phyloP scores from a whole-genome alignment of 257 asterid genomes.

The Solanum chiquidenum region DNA sequence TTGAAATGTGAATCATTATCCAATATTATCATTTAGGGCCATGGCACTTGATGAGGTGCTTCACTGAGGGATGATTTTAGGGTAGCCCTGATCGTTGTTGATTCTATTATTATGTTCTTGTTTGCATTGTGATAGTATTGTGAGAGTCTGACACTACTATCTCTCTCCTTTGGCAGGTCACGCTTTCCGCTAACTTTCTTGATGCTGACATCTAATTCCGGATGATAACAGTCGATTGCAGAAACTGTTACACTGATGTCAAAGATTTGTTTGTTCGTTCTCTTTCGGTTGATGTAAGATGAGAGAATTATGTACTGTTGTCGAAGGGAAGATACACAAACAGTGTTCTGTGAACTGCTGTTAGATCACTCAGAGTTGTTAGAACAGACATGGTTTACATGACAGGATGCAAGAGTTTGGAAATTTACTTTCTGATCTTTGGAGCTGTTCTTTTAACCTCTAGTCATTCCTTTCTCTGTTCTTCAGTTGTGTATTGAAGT shows the following conservation, averaged over 20 bases:
- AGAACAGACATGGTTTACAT: neutral
- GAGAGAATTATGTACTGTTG: neutral
- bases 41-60: neutral
- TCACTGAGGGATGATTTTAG: neutral
- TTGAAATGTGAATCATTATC: neutral
- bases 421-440: neutral
- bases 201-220: constrained; percentile 51
- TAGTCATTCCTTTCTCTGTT: neutral
- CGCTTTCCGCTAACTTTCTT: constrained; percentile 60
- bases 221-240: neutral
- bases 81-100: neutral
- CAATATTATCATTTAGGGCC: neutral
- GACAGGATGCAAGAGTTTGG: neutral
- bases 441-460: neutral
- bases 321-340: neutral
- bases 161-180: constrained; percentile 38
- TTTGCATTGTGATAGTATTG: neutral
- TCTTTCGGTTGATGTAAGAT: neutral
- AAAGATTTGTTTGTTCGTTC: neutral
- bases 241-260: neutral
- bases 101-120: neutral
- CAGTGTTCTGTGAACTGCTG: neutral
- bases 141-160: neutral
- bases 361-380: neutral
- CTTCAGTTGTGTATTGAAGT: neutral